Percentiles rank a stretch among this genome's conserved stretches.
Conservation (phyloP, 106 monocot genomes). For the Dendrobium catenatum region DNA sequence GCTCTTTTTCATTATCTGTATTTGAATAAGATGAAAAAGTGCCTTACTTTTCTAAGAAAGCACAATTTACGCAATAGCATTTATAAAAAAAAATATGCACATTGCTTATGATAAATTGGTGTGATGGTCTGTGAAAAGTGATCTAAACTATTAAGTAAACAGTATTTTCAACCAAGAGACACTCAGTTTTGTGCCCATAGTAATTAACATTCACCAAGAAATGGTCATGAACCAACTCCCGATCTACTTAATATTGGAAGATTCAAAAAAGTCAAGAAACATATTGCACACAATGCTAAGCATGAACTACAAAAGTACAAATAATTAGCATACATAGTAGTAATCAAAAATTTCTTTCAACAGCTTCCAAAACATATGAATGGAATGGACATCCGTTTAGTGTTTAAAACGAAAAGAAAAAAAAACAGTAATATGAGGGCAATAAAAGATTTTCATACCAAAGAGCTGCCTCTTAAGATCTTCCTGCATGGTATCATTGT, state of each 20-base stretch:
- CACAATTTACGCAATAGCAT: not conserved
- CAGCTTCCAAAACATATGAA: not conserved
- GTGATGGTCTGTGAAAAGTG: not conserved
- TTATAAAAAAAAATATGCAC: not conserved
- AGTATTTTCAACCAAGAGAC: not conserved
- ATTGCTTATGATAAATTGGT: not conserved
- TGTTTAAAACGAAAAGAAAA: not conserved
- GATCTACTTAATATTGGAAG: not conserved
- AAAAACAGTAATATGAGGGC: not conserved
- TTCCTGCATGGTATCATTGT: conserved; percentile 89
- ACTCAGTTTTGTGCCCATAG: not conserved
- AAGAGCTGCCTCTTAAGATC: conserved; percentile 85
- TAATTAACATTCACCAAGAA: not conserved
- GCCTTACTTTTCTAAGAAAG: not conserved
- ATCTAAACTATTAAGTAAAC: not conserved
- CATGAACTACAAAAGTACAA: not conserved
- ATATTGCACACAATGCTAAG: not conserved
- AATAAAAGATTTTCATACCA: conserved; percentile 34
- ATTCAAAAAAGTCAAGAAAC: not conserved
- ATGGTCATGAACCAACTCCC: not conserved
- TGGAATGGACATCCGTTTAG: not conserved
- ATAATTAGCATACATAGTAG: not conserved
- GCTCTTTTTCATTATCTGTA: not conserved
- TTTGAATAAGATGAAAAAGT: not conserved
- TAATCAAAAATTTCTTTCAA: not conserved